Evolutionary conservation across 2,329 filamentous ascomycete species (phyloP).

Genomic region (Gaeumannomyces sp.): DNA sequence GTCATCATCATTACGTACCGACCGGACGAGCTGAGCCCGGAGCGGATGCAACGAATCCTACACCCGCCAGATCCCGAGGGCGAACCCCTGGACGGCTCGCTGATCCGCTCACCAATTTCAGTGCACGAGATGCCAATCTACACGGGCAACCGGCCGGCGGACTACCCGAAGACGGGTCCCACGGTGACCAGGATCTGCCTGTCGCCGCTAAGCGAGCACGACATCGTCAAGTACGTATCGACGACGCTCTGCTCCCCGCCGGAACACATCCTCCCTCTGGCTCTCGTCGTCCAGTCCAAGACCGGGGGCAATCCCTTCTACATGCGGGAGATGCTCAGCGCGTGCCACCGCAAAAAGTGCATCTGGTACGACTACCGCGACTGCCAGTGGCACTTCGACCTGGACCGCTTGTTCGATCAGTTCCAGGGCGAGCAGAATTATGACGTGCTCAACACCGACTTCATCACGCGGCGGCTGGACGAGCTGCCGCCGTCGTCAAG

Average conservation of each 20-base stretch:
- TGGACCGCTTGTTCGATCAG: conserved; percentile 80
- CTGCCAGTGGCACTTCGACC: conserved; percentile 75
- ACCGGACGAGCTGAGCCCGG: conserved; percentile 56
- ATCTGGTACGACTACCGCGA: conserved; percentile 87
- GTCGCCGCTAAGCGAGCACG: conserved; percentile 65
- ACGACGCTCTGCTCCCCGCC: conserved; percentile 69
- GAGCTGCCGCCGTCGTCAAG: conserved; percentile 71
- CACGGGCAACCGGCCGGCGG: background rate
- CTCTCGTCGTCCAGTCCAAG: conserved; percentile 82
- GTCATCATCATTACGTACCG: conserved; percentile 73
- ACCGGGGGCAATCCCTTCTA: conserved; percentile 87
- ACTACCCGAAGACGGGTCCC: conserved; percentile 29
- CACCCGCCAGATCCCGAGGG: conserved; percentile 49
- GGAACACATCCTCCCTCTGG: conserved; percentile 69
- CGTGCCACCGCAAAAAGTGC: conserved; percentile 78
- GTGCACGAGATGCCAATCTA: background rate
- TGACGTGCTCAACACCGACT: conserved; percentile 73
- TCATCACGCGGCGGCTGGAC: conserved; percentile 69
- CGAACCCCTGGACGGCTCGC: conserved; percentile 19
- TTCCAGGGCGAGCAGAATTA: conserved; percentile 75
- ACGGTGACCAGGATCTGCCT: conserved; percentile 66
- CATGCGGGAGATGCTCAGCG: conserved; percentile 82
- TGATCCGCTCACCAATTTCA: background rate
- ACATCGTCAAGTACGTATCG: conserved; percentile 77
- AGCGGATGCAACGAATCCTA: conserved; percentile 48